Evolutionary conservation across 768 basidiomycete species (phyloP).

Genomic region (Cystobasidium ongulense): DNA sequence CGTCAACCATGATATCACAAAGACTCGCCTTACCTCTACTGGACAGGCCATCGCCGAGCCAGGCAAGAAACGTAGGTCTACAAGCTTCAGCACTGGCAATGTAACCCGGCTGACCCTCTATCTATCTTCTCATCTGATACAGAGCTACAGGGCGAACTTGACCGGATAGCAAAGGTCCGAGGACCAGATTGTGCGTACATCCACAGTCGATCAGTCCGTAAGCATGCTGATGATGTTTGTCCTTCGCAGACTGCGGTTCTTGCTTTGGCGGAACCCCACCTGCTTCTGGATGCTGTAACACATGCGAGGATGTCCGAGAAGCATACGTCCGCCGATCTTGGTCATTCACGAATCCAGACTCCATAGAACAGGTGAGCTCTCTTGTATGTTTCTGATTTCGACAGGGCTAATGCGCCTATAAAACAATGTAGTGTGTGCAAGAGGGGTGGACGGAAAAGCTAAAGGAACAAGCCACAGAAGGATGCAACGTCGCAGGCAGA

Average conservation of each 20-base stretch:
- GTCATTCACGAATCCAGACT: constrained; percentile 85
- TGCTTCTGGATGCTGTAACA: constrained; percentile 78
- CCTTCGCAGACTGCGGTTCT: constrained; percentile 69
- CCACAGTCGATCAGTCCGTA: not conserved
- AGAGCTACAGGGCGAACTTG: constrained; percentile 78
- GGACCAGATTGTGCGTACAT: constrained; percentile 46
- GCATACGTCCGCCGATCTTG: constrained; percentile 86
- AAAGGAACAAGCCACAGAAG: constrained; percentile 82
- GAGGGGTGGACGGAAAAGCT: constrained; percentile 95
- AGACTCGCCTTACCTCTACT: constrained; percentile 61
- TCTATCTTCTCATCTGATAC: constrained; percentile 39
- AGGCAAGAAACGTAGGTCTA: constrained; percentile 36
- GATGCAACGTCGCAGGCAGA: constrained; percentile 84
- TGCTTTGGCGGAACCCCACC: constrained; percentile 80
- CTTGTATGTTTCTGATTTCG: not conserved
- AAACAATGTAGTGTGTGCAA: constrained; percentile 61
- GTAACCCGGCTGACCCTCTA: not conserved
- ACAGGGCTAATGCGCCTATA: not conserved
- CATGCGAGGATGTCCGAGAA: constrained; percentile 86
- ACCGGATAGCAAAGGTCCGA: constrained; percentile 60
- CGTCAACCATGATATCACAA: constrained; percentile 76
- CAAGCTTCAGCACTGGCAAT: not conserved
- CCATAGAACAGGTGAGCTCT: constrained; percentile 78
- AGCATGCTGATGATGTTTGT: too few species aligned
- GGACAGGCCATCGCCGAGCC: constrained; percentile 52